Evolutionary conservation across 2,329 filamentous ascomycete species (phyloP), one percentile per base, ranked within the genome.

Genomic region (Fusarium sp.): DNA sequence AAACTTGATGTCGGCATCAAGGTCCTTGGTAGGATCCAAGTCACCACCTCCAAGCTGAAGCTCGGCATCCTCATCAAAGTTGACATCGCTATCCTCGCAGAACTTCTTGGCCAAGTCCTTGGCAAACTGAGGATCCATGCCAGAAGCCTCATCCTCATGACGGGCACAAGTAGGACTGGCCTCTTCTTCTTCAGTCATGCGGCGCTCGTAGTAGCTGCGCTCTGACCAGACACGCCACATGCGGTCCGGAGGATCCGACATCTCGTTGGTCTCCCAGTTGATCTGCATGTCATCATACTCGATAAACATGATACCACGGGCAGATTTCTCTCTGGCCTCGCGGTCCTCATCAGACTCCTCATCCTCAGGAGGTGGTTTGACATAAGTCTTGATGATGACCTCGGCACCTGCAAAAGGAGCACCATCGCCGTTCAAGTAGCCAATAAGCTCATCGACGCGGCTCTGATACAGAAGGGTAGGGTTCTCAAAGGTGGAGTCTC

Each of bases 1-100:
- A 33, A 64, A 71, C 59, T 71, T 50, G 39, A 71, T 59, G 16
- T 58, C 43, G 14, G 60, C 68, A 29, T 18, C 41, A 24, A 71
- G 68, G 8, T 61, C 54, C 22, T 50, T 48, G 3, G 65, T 33
- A 31, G 65, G 65, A 29, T 71, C 60, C 60, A 68, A 41, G 50
- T 62, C 68, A 13, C 68, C 56, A 13, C 68, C 62, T 33, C 61
- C 61, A 58, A 71, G 68, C 35, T 67, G 52, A 20, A 71, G 56
- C 22, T 71, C 65, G 8, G 56, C 61, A 27, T 65, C n/a, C 18
- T 60, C 43, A 24, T 58, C 54, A 39, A 57, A 39, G 10, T 57
- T 57, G 54, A 57, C 33, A 8, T 57, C 54, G 3, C 54, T 57
- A 0, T 27, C 54, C 54, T 57, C 54, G 2, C 54, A 57, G 14